A percentile compares a stretch with the other conserved stretches of the same genome.
Evolutionary conservation across 2,329 filamentous ascomycete species (phyloP).

Genomic region (Hypoxylon sp.): DNA sequence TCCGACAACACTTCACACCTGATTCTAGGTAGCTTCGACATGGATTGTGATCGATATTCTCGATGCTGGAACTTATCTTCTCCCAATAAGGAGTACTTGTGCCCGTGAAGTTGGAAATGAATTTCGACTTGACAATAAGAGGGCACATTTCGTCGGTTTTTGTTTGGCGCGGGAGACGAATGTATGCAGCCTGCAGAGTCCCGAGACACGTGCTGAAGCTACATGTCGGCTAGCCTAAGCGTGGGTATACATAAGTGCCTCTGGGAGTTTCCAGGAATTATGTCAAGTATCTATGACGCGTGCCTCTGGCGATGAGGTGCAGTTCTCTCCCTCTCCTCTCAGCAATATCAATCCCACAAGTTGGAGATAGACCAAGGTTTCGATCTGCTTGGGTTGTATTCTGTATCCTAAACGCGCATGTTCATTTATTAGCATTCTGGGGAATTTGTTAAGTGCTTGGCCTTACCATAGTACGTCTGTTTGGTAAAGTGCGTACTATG

Average conservation of each 20-base stretch:
- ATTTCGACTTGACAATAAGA: slow-evolving; percentile 1
- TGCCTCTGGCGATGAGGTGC: slow-evolving; percentile 12
- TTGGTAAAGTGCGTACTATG: slow-evolving; percentile 4
- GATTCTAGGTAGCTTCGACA: slow-evolving; percentile 3
- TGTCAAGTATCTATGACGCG: slow-evolving; percentile 21
- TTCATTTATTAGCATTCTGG: slow-evolving; percentile 26
- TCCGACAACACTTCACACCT: slow-evolving; percentile 17
- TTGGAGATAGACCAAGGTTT: slow-evolving; percentile 15
- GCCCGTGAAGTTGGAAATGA: background rate
- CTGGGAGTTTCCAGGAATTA: slow-evolving; percentile 1
- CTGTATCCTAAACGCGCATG: slow-evolving; percentile 18
- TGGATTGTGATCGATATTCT: background rate
- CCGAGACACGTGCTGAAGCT: background rate
- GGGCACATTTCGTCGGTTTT: background rate
- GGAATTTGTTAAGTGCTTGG: slow-evolving; percentile 14
- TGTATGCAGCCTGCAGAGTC: slow-evolving; percentile 1
- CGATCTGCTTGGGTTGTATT: slow-evolving; percentile 26
- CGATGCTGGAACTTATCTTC: background rate
- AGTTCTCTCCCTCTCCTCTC: slow-evolving; percentile 16
- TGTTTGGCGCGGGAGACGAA: background rate
- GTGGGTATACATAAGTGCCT: background rate
- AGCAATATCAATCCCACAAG: background rate
- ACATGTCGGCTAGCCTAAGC: slow-evolving; percentile 4
- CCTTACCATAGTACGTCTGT: slow-evolving; percentile 20
- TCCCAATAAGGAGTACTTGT: background rate